Evolutionary conservation across 2,329 filamentous ascomycete species (phyloP).

Genomic region (Thelonectria olida): DNA sequence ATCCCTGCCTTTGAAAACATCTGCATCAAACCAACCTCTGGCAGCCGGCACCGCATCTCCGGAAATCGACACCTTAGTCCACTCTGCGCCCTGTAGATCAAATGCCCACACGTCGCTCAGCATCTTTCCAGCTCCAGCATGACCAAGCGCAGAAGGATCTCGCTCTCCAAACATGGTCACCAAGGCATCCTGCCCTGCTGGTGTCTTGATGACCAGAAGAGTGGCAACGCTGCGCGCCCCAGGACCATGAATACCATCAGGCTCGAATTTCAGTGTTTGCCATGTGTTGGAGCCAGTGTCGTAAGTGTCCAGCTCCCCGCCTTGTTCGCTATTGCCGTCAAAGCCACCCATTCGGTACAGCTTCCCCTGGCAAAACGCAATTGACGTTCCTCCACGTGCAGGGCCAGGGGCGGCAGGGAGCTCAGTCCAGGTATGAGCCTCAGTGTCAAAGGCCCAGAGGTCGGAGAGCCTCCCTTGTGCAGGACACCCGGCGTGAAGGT

Average conservation of each 20-base stretch:
- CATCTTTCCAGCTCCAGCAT: slow-evolving; percentile 53
- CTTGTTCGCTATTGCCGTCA: slow-evolving; percentile 67
- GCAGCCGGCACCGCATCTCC: slow-evolving; percentile 39
- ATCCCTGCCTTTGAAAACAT: slow-evolving; percentile 28
- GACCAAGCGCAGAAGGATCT: slow-evolving; percentile 49
- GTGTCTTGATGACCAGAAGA: slow-evolving; percentile 34
- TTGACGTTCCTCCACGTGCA: slow-evolving; percentile 50
- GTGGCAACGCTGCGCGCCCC: slow-evolving; percentile 44
- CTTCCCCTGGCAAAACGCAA: slow-evolving; percentile 48
- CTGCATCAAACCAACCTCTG: slow-evolving; percentile 53
- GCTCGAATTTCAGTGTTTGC: slow-evolving; percentile 34
- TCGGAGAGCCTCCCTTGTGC: slow-evolving; percentile 64
- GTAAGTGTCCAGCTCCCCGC: slow-evolving; percentile 63
- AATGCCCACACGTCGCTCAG: slow-evolving; percentile 52
- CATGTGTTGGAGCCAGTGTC: slow-evolving; percentile 37
- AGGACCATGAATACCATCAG: slow-evolving; percentile 42
- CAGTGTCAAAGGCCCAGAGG: slow-evolving; percentile 65
- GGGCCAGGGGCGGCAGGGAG: slow-evolving; percentile 62
- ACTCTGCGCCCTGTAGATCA: slow-evolving; percentile 42
- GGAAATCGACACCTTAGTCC: slow-evolving; percentile 38
- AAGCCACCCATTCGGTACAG: slow-evolving; percentile 73
- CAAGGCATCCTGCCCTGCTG: slow-evolving; percentile 37
- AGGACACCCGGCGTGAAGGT: slow-evolving; percentile 70
- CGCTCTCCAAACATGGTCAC: slow-evolving; percentile 52
- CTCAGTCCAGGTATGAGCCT: slow-evolving; percentile 58